A percentile compares a stretch with the other conserved stretches of the same genome.
Evolutionary conservation across 108 stramenopile genomes (phyloP).

Genomic region (Nitzschia palea): DNA sequence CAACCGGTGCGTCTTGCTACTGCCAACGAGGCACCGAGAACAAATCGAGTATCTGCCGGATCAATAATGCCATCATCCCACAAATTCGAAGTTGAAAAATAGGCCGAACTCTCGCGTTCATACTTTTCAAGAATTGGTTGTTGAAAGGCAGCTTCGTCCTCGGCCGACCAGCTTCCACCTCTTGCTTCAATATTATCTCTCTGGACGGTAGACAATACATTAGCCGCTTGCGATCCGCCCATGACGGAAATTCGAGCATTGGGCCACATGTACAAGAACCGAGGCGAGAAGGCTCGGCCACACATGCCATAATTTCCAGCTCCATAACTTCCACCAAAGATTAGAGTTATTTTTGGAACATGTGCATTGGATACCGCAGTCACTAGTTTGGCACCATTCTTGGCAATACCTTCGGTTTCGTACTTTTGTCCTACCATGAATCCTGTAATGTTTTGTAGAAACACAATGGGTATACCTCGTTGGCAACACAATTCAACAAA

Average conservation of each 20-base stretch:
- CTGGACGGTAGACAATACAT: constrained; percentile 92
- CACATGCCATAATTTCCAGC: constrained; percentile 51
- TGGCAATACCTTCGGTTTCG: constrained; percentile 97
- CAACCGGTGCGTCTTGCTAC: constrained; percentile 56
- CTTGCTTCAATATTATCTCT: constrained; percentile 73
- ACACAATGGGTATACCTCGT: constrained; percentile 93
- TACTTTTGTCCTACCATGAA: constrained; percentile 97
- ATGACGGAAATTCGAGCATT: constrained; percentile 94
- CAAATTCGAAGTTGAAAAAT: constrained; percentile 90
- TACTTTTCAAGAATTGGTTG: constrained; percentile 75
- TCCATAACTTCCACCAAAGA: constrained; percentile 89
- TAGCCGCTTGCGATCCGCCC: constrained; percentile 98
- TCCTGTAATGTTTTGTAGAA: constrained; percentile 97
- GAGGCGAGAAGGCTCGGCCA: constrained; percentile 92
- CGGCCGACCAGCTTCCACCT: constrained; percentile 71
- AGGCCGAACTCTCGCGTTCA: constrained; percentile 81
- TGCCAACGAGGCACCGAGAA: constrained; percentile 83
- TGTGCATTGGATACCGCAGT: constrained; percentile 93
- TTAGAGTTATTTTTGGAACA: constrained; percentile 96
- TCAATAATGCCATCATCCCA: constrained; percentile 99
- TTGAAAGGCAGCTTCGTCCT: constrained; percentile 73
- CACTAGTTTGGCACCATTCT: constrained; percentile 96
- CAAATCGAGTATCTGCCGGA: constrained; percentile 86
- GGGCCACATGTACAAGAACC: constrained; percentile 99
- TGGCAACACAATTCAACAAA: constrained; percentile 98